These are phyloP conservation scores for Eucalyptus tenuipes DNA, from an alignment of 345 rosid genomes.

Conservation along the genomic window DNA sequence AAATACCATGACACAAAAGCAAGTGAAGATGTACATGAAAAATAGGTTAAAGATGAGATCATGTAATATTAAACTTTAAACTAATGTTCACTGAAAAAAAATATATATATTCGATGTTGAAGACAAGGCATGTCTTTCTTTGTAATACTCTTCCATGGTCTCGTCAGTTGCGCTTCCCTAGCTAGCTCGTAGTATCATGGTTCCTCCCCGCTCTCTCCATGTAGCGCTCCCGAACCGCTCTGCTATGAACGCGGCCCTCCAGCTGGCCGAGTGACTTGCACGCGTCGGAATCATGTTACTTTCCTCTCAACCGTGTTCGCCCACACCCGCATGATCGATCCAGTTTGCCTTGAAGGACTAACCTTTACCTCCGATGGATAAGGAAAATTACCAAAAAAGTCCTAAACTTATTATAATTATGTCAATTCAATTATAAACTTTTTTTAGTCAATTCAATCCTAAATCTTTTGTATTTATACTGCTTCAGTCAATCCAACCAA, in stretches of 20 bases:
- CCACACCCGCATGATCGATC: conserved; percentile 21
- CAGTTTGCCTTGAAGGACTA: conserved; percentile 1
- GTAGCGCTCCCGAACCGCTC: conserved; percentile 36
- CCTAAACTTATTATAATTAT: fast-evolving
- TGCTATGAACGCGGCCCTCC: conserved; percentile 40
- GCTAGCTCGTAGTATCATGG: not conserved
- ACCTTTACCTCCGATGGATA: conserved; percentile 28
- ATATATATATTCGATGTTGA: not conserved
- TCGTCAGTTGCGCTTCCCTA: not conserved
- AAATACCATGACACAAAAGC: not conserved
- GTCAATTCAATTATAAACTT: too few relatives aligned
- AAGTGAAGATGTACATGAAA: not conserved
- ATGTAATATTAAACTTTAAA: not conserved
- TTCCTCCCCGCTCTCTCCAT: conserved; percentile 16
- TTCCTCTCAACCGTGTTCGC: conserved; percentile 23
- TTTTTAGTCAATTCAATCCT: too few relatives aligned
- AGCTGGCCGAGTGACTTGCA: conserved; percentile 42
- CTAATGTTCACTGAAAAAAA: not conserved
- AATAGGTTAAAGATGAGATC: not conserved
- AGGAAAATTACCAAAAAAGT: fast-evolving
- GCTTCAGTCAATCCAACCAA: fast-evolving
- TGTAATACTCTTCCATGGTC: not conserved
- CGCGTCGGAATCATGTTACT: conserved; percentile 37
- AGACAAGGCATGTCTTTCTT: not conserved
- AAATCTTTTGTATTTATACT: too few relatives aligned